Evolutionary conservation across 768 basidiomycete species (phyloP).

Genomic region (Serendipita sp.): DNA sequence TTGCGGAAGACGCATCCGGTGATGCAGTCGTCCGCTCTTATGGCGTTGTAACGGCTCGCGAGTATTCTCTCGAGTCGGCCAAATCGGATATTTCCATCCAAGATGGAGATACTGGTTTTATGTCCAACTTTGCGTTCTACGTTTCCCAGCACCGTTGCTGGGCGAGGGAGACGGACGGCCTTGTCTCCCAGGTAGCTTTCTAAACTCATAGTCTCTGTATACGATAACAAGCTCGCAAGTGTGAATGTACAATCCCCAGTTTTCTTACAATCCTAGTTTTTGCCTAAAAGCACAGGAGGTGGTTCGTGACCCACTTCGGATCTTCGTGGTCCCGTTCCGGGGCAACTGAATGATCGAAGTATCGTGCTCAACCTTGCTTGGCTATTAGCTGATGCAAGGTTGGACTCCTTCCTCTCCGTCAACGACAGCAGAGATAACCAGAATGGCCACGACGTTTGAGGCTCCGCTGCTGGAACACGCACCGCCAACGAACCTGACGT

Average conservation of each 20-base stretch:
- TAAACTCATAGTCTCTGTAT: slow-evolving; percentile 10
- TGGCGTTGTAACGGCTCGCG: slow-evolving; percentile 47
- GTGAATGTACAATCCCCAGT: no score
- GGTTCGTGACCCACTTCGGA: no score
- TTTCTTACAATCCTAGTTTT: no score
- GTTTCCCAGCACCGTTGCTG: slow-evolving; percentile 54
- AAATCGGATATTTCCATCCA: slow-evolving; percentile 31
- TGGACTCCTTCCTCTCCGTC: no score
- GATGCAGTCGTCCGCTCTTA: slow-evolving; percentile 37
- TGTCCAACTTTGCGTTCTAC: slow-evolving; percentile 41
- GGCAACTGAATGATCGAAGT: no score
- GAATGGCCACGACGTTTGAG: neutral
- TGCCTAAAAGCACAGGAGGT: no score
- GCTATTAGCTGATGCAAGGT: no score
- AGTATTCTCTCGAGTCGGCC: slow-evolving; percentile 28
- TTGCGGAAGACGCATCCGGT: slow-evolving; percentile 21
- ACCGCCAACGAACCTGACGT: slow-evolving; percentile 11
- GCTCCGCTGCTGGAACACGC: neutral
- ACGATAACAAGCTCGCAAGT: no score
- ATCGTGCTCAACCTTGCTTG: no score
- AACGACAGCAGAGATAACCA: neutral
- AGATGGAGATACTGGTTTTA: slow-evolving; percentile 35
- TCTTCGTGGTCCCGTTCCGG: no score
- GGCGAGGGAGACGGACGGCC: slow-evolving; percentile 43
- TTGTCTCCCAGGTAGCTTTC: slow-evolving; percentile 36